These are phyloP conservation scores for Sistotremastrum niveocremeum DNA, from an alignment of 768 basidiomycete species.

Conservation along the genomic window DNA sequence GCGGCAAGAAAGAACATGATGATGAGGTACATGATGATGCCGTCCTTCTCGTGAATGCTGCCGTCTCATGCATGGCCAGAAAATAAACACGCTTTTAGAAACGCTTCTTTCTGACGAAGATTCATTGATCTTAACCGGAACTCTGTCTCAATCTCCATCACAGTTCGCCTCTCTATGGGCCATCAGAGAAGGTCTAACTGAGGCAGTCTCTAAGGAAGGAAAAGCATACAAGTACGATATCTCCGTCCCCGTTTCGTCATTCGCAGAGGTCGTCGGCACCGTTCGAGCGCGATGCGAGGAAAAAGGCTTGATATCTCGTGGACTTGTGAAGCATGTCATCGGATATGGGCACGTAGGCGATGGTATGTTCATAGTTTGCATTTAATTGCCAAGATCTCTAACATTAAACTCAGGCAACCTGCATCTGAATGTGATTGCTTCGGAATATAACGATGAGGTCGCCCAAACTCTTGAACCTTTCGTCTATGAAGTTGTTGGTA, in stretches of 20 bases:
- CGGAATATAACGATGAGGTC: conserved; percentile 70
- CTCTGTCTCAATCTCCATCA: conserved; percentile 78
- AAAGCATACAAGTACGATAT: conserved; percentile 97
- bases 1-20: conserved; percentile 85
- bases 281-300: conserved; percentile 58
- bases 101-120: conserved; percentile 57
- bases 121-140: conserved; percentile 78
- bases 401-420: conserved; percentile 53
- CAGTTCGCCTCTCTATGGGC: conserved; percentile 89
- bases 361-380: conserved; percentile 35
- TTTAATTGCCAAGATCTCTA: background rate
- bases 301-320: conserved; percentile 55
- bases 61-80: conserved; percentile 33
- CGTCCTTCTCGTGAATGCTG: conserved; percentile 3
- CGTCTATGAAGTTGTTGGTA: conserved; percentile 82
- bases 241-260: conserved; percentile 72
- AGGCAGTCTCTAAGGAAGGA: conserved; percentile 86
- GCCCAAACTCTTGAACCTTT: conserved; percentile 87
- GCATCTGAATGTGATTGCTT: conserved; percentile 83
- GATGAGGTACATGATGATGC: conserved; percentile 49
- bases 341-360: conserved; percentile 98
- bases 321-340: conserved; percentile 70
- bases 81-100: conserved; percentile 71
- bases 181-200: conserved; percentile 82
- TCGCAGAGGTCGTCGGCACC: conserved; percentile 77